Evolutionary conservation across 169 alveolate genomes (phyloP).

Genomic region (Eimeria tenella): DNA sequence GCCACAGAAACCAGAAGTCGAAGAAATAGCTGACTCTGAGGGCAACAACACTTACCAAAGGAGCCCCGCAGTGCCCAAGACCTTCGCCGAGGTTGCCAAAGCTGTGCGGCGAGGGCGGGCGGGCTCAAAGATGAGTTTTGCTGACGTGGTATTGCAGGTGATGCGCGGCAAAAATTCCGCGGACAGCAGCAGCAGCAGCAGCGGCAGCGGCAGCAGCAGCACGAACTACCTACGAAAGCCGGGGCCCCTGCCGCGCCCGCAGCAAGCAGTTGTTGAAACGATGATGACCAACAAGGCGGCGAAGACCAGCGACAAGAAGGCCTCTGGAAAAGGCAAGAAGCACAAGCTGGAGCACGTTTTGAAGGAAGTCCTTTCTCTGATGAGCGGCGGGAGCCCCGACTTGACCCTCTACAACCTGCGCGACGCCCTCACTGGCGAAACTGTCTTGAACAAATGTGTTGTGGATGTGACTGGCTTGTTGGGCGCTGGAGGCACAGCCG

Average conservation of each 20-base stretch:
- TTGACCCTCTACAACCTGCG: neutral
- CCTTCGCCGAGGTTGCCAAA: neutral
- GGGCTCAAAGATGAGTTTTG: too few relatives aligned
- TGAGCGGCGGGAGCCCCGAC: neutral
- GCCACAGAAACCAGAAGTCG: too few relatives aligned
- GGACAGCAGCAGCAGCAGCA: neutral
- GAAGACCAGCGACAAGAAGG: neutral
- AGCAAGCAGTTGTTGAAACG: neutral
- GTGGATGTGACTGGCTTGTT: neutral
- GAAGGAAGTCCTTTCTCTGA: neutral
- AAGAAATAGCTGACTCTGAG: neutral
- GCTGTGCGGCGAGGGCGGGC: neutral
- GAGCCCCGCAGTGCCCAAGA: neutral
- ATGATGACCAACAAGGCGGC: neutral
- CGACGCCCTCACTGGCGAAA: neutral
- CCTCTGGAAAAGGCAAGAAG: neutral
- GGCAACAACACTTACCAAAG: neutral
- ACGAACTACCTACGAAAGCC: neutral
- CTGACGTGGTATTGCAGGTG: too few relatives aligned
- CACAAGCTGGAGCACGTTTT: neutral
- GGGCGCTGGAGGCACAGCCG: conserved; percentile 1
- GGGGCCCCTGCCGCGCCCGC: neutral
- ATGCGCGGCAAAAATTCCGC: too few relatives aligned
- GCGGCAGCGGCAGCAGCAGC: neutral
- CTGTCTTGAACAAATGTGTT: neutral